phyloP scores from a whole-genome alignment of 495 filamentous ascomycete genomes.

The Trichoderma reesei region DNA sequence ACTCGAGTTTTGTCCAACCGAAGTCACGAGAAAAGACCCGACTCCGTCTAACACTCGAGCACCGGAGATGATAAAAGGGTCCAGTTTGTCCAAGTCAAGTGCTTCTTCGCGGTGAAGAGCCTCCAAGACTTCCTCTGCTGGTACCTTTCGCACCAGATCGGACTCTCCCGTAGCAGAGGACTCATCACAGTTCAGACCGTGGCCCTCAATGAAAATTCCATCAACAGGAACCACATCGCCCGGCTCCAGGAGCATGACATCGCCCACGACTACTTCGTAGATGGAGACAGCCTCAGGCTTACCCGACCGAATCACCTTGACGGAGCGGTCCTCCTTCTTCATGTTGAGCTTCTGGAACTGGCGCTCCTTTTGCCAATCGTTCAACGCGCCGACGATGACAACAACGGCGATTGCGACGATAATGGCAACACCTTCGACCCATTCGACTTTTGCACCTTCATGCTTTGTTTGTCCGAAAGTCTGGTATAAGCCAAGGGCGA shows the following conservation, averaged over 20 bases:
- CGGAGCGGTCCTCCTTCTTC: slow-evolving; percentile 59
- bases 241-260: slow-evolving; percentile 75
- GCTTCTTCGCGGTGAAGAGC: slow-evolving; percentile 43
- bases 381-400: slow-evolving; percentile 53
- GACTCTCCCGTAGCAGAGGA: slow-evolving; percentile 69
- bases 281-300: slow-evolving; percentile 68
- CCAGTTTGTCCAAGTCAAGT: slow-evolving; percentile 43
- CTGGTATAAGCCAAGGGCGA: slow-evolving; percentile 63
- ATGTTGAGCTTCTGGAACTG: slow-evolving; percentile 61
- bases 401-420: slow-evolving; percentile 62
- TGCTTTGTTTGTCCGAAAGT: slow-evolving; percentile 29
- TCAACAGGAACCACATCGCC: slow-evolving; percentile 81
- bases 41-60: slow-evolving; percentile 71
- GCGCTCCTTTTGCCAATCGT: slow-evolving; percentile 64
- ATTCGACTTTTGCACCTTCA: slow-evolving; percentile 42
- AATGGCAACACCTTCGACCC: slow-evolving; percentile 69
- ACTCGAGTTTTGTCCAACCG: slow-evolving; percentile 60
- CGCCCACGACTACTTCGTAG: slow-evolving; percentile 72
- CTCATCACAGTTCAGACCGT: slow-evolving; percentile 70
- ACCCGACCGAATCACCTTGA: slow-evolving; percentile 71
- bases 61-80: slow-evolving; percentile 78
- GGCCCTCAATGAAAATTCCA: slow-evolving; percentile 64
- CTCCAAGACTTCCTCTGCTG: slow-evolving; percentile 51
- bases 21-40: slow-evolving; percentile 68
- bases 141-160: slow-evolving; percentile 52